Evolutionary conservation across 2,329 filamentous ascomycete genomes (phyloP).

Genomic region (Pseudogymnoascus sp.): DNA sequence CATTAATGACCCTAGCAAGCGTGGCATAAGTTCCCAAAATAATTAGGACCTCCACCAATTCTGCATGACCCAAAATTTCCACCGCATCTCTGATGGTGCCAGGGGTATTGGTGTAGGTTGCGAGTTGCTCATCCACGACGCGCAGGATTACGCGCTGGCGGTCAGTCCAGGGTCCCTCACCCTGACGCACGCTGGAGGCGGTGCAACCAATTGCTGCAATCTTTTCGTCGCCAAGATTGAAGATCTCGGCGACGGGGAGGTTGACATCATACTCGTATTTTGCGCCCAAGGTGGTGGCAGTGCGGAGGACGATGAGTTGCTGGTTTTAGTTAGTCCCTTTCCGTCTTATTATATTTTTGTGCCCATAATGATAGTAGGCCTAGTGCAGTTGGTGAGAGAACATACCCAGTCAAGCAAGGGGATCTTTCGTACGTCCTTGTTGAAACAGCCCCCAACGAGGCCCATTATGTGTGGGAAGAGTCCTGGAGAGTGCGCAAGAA

Average conservation of each 20-base stretch:
- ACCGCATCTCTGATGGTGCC: constrained; percentile 14
- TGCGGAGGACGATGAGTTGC: constrained; percentile 21
- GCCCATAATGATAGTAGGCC: background rate
- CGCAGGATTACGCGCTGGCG: constrained; percentile 14
- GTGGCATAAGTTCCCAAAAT: constrained; percentile 17
- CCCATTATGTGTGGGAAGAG: background rate
- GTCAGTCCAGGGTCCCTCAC: constrained; percentile 9
- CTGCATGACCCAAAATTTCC: constrained; percentile 13
- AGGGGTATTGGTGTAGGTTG: constrained; percentile 11
- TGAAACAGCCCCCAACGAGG: background rate
- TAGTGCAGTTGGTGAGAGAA: background rate
- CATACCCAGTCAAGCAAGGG: background rate
- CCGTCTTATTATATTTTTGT: background rate
- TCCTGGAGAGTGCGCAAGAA: background rate
- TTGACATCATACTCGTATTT: constrained; percentile 23
- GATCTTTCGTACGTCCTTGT: background rate
- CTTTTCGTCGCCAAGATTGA: constrained; percentile 13
- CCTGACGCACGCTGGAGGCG: background rate
- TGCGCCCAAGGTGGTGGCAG: constrained; percentile 18
- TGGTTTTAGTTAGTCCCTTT: constrained; percentile 9
- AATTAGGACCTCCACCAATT: constrained; percentile 18
- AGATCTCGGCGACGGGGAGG: constrained; percentile 18
- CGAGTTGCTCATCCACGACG: constrained; percentile 15
- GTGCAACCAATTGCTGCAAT: constrained; percentile 12
- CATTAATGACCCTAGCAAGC: constrained; percentile 18